Base-by-base conservation (phyloP, 768 basidiomycete genomes). In the Psilocybe subaeruginosa region DNA sequence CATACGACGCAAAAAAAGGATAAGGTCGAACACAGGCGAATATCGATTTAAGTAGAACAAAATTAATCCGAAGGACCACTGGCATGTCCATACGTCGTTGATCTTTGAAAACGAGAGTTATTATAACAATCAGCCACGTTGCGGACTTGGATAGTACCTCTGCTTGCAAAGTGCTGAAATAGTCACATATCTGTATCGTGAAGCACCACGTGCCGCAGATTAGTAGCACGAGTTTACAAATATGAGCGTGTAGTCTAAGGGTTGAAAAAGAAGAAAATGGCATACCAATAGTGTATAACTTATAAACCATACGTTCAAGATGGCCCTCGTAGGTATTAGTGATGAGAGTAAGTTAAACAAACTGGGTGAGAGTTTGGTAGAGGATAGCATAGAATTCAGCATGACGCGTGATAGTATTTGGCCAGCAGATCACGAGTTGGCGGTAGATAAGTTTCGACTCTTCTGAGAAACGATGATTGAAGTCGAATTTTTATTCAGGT, bases 21-120 rank as follows among this genome's bases (percentile, higher is more conserved):
- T 11, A 45, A 61, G 43, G 14, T 61, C 61, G 7, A 62, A 2
- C 3, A 62, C 23, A 5, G 61, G 61, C 5, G 58, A 41, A 43
- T 62, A 58, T 14, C 61, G 56, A 58, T 62, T 62, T 7, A 62
- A 41, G 33, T 57, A 58, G 51, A 62, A 62, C n/a, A 62, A 39
- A 23, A 48, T 33, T 17, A 57, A 27, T 33, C 61, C 61, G 9
- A 57, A 33, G 3, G 56, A 43, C 58, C 58, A 59, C 9, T 33
- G 58, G 37, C 39, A 59, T 37, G 56, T 16, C 61, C 56, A 62
- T 23, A 62, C 49, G 41, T 62, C 43, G 27, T 57, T 16, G 30
- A 62, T 33, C 61, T 61, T 14, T 43, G 19, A 46, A 30, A 8
- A n/a, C 50, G n/a, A 29, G n/a, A 12, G 11, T 49, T 14, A 37